phyloP scores from a whole-genome alignment of 768 basidiomycete species.

The Tremella mesenterica region DNA sequence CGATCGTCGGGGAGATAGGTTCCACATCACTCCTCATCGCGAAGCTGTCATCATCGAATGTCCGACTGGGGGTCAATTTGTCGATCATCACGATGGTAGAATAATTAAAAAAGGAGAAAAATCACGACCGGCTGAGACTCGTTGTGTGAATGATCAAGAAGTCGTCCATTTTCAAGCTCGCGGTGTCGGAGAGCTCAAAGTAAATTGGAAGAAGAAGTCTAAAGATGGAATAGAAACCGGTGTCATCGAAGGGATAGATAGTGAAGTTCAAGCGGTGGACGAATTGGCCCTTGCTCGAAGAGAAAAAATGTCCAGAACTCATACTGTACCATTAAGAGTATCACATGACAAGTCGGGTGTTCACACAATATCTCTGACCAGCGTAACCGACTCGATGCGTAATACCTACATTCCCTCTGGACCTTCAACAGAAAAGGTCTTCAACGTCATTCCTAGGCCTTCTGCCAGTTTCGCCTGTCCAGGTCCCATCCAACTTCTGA shows the following conservation, averaged over 20 bases:
- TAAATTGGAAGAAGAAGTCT: conserved; percentile 31
- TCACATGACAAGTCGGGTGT: conserved; percentile 26
- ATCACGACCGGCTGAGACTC: conserved; percentile 47
- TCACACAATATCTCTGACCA: conserved; percentile 59
- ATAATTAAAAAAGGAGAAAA: conserved; percentile 55
- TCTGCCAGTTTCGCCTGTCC: conserved; percentile 58
- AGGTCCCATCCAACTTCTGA: conserved; percentile 59
- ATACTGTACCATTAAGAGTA: conserved; percentile 32
- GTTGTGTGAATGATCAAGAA: conserved; percentile 39
- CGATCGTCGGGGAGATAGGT: conserved; percentile 62
- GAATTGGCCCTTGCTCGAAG: conserved; percentile 14
- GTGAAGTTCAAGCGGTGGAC: conserved; percentile 17
- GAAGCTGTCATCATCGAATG: conserved; percentile 72
- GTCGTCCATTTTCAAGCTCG: conserved; percentile 28
- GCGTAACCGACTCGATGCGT: conserved; percentile 71
- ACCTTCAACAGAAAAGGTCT: conserved; percentile 48
- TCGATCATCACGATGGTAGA: conserved; percentile 46
- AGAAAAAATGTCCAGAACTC: conserved; percentile 28
- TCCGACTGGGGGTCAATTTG: conserved; percentile 60
- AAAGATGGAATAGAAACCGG: conserved; percentile 24
- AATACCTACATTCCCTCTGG: conserved; percentile 53
- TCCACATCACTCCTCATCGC: conserved; percentile 56
- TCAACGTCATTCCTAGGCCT: conserved; percentile 64
- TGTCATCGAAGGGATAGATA: conserved; percentile 38
- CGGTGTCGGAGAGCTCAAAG: conserved; percentile 35